A percentile compares a stretch with the other conserved stretches of the same genome.
Evolutionary conservation across 2,329 filamentous ascomycete genomes (phyloP).

Genomic region (Esteya vermicola): DNA sequence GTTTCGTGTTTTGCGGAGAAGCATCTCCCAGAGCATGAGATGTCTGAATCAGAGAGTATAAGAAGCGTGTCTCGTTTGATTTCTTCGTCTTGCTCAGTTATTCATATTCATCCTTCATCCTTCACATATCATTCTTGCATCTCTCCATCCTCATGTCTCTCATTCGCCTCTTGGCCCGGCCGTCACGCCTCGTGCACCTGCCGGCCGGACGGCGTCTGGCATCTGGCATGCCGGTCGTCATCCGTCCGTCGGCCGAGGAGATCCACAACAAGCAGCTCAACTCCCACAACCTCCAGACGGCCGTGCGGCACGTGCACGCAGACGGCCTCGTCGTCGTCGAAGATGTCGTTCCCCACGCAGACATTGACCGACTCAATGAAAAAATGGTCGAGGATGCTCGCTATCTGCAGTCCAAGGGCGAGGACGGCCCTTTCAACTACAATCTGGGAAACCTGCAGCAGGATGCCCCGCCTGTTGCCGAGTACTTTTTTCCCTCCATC

Average conservation of each 20-base stretch:
- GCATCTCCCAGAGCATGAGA: neutral
- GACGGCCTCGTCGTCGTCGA: slow-evolving; percentile 45
- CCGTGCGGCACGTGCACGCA: slow-evolving; percentile 32
- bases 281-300: slow-evolving; percentile 31
- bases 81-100: no score
- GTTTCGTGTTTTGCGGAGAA: neutral
- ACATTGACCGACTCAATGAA: slow-evolving; percentile 39
- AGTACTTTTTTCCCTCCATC: slow-evolving; percentile 35
- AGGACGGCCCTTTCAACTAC: slow-evolving; percentile 46
- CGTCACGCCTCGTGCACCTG: no score
- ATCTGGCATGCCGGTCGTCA: neutral
- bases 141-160: no score
- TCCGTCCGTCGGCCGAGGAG: neutral
- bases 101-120: no score
- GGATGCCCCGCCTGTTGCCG: slow-evolving; percentile 36
- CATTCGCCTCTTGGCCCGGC: no score
- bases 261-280: neutral
- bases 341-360: slow-evolving; percentile 31
- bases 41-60: neutral
- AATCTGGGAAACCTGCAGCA: slow-evolving; percentile 49
- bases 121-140: no score
- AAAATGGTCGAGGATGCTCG: slow-evolving; percentile 46
- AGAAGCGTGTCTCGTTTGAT: no score
- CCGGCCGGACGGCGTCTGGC: no score
- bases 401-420: slow-evolving; percentile 31